A percentile compares a stretch with the other conserved stretches of the same genome.
phyloP scores from a whole-genome alignment of 176 grass and related monocot species.

The Cocos nucifera region DNA sequence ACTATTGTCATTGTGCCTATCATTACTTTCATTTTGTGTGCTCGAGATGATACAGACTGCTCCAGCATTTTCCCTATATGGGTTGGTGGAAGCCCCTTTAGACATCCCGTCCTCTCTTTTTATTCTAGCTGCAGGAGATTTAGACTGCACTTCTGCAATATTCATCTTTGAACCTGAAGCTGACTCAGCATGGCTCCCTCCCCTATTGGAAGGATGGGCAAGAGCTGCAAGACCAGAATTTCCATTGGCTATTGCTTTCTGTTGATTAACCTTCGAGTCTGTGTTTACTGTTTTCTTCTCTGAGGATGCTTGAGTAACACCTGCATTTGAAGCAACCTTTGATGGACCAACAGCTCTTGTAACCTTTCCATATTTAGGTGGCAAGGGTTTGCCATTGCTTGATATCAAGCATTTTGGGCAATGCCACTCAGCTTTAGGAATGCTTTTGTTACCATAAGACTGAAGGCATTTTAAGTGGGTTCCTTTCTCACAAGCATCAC shows the following conservation, averaged over 20 bases:
- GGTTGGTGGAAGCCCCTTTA: constrained; percentile 17
- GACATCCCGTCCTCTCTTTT: constrained; percentile 17
- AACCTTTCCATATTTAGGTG: constrained; percentile 98
- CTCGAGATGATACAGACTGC: constrained; percentile 16
- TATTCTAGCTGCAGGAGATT: constrained; percentile 12
- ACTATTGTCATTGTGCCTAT: constrained; percentile 20
- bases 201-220: constrained; percentile 14
- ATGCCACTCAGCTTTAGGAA: constrained; percentile 91
- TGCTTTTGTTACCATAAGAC: constrained; percentile 61
- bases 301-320: constrained; percentile 23
- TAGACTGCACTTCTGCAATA: constrained; percentile 21
- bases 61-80: constrained; percentile 18
- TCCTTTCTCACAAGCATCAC: constrained; percentile 95
- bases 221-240: constrained; percentile 30
- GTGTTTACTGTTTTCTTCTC: constrained; percentile 28
- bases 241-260: constrained; percentile 51
- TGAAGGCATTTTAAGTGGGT: constrained; percentile 91
- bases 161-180: constrained; percentile 20
- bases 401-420: constrained; percentile 62
- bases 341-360: constrained; percentile 55
- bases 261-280: constrained; percentile 32
- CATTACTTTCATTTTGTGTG: constrained; percentile 4
- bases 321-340: constrained; percentile 39
- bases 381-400: constrained; percentile 80
- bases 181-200: constrained; percentile 20